phyloP scores from a whole-genome alignment of 495 filamentous ascomycete species.

The Penicillium daleae region DNA sequence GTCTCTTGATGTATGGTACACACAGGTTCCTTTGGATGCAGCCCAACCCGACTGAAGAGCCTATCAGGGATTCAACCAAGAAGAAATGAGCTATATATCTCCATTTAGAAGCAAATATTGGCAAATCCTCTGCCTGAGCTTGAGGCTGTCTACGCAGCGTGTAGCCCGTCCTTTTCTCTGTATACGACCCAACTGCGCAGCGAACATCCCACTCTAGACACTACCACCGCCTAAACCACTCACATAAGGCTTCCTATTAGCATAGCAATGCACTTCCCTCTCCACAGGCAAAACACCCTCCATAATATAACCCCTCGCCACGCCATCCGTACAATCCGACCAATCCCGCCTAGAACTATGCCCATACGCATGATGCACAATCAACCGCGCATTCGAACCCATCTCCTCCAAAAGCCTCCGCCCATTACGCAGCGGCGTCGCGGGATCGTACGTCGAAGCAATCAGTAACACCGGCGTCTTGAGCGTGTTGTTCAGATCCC shows the following conservation, averaged over 20 bases:
- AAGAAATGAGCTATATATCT: no score
- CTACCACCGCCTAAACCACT: neutral
- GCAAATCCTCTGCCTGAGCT: no score
- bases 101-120: no score
- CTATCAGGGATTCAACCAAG: no score
- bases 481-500: slow-evolving; percentile 26
- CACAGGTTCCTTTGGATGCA: no score
- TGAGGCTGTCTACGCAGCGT: no score
- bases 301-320: slow-evolving; percentile 23
- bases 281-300: slow-evolving; percentile 15
- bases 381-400: slow-evolving; percentile 22
- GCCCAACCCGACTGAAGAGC: no score
- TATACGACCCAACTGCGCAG: no score
- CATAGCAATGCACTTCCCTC: slow-evolving; percentile 20
- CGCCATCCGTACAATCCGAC: slow-evolving; percentile 21
- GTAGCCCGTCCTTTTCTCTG: no score
- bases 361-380: slow-evolving; percentile 25
- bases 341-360: slow-evolving; percentile 21
- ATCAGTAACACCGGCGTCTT: slow-evolving; percentile 21
- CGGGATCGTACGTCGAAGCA: slow-evolving; percentile 23
- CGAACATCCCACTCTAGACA: neutral
- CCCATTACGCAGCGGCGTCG: slow-evolving; percentile 25
- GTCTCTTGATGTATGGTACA: no score
- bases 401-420: slow-evolving; percentile 22
- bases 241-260: slow-evolving; percentile 20